phyloP scores from a whole-genome alignment of 2,329 filamentous ascomycete species.

The Pseudogymnoascus destructans region DNA sequence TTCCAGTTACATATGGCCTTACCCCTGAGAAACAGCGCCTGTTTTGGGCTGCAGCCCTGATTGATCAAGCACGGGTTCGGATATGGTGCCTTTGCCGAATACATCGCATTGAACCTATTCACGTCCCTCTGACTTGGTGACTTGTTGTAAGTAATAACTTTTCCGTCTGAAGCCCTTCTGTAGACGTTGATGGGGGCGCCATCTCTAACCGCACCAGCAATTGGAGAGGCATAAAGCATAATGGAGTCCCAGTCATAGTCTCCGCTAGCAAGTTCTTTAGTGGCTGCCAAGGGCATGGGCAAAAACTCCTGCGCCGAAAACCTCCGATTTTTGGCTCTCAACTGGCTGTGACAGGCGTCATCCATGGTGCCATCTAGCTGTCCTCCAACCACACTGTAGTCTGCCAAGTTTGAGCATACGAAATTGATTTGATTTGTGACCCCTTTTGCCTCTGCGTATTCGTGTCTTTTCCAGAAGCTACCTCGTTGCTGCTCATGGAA shows the following conservation, averaged over 20 bases:
- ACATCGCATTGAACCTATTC: conserved; percentile 7
- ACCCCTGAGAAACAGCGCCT: not conserved
- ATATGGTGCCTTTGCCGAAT: not conserved
- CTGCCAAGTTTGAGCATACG: not conserved
- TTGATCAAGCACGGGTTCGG: conserved; percentile 9
- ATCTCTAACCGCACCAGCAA: not conserved
- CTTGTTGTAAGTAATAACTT: not conserved
- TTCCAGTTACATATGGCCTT: too few relatives aligned
- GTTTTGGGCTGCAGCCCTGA: not conserved
- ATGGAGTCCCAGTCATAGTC: conserved; percentile 8
- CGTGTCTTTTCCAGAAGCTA: not conserved
- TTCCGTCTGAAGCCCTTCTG: not conserved
- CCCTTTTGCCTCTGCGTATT: not conserved
- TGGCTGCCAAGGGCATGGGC: not conserved
- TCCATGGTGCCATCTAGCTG: not conserved
- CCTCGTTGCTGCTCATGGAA: conserved; percentile 9
- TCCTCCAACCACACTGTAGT: not conserved
- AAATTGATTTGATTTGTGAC: conserved; percentile 4
- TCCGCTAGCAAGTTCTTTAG: not conserved
- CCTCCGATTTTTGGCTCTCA: not conserved
- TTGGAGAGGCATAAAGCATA: conserved; percentile 8
- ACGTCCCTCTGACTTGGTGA: conserved; percentile 6
- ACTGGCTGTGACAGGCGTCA: not conserved
- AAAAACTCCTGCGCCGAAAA: not conserved
- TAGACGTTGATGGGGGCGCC: not conserved